Conservation (phyloP, 2,329 filamentous ascomycete species). For the Alternaria atra region DNA sequence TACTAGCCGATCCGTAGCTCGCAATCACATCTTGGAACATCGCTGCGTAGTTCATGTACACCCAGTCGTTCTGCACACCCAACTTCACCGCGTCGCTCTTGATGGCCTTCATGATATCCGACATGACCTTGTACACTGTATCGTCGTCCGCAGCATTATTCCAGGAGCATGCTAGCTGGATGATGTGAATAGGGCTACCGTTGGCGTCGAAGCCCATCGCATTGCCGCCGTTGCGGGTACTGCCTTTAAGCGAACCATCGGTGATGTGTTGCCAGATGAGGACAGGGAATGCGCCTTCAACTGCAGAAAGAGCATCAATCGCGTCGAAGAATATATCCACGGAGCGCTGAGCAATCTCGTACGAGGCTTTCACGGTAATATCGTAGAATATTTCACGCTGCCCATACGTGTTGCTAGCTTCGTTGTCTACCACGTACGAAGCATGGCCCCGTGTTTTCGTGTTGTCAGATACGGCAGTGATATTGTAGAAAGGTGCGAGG, state of each 20-base stretch:
- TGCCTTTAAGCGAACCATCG: conserved; percentile 23
- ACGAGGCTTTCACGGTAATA: conserved; percentile 18
- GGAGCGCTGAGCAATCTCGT: conserved; percentile 19
- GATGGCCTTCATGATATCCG: conserved; percentile 15
- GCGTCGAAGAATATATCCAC: conserved; percentile 21
- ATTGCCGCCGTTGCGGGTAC: conserved; percentile 32
- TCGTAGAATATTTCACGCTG: conserved; percentile 22
- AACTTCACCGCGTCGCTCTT: conserved; percentile 14
- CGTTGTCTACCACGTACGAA: conserved; percentile 8
- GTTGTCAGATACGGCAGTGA: neutral
- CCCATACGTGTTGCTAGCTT: conserved; percentile 7
- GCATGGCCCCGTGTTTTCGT: conserved; percentile 4
- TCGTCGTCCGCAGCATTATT: conserved; percentile 26
- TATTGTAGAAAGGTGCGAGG: conserved; percentile 12
- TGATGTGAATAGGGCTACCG: conserved; percentile 27
- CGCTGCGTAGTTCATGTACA: conserved; percentile 61
- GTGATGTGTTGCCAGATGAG: conserved; percentile 29
- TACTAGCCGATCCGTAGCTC: conserved; percentile 51
- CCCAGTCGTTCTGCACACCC: conserved; percentile 36
- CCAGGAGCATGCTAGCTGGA: conserved; percentile 32
- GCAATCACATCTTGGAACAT: conserved; percentile 54
- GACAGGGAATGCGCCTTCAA: conserved; percentile 17
- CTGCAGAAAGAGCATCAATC: conserved; percentile 5
- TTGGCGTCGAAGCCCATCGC: conserved; percentile 26
- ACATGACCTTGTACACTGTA: conserved; percentile 20